Evolutionary conservation across 2,329 filamentous ascomycete genomes (phyloP).

Genomic region (Penicillium griseofulvum): DNA sequence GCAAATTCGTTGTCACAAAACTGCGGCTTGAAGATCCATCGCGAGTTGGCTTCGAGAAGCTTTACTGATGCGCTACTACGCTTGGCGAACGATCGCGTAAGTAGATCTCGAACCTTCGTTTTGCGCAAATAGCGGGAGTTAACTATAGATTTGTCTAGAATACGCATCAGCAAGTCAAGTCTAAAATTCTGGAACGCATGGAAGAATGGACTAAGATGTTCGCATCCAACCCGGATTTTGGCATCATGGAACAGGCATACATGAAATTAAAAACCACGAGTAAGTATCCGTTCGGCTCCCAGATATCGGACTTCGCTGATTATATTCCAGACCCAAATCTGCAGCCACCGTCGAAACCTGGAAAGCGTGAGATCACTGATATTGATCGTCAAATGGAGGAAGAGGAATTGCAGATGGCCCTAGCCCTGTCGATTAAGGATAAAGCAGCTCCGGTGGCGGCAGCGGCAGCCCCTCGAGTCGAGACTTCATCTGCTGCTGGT

Average conservation of each 20-base stretch:
- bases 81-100: slow-evolving; percentile 77
- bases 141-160: slow-evolving; percentile 51
- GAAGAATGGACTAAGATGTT: slow-evolving; percentile 97
- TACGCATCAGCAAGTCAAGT: slow-evolving; percentile 93
- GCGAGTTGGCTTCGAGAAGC: slow-evolving; percentile 83
- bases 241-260: slow-evolving; percentile 96
- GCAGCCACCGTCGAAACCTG: slow-evolving; percentile 86
- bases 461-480: slow-evolving; percentile 27
- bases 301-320: neutral
- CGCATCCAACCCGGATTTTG: slow-evolving; percentile 79
- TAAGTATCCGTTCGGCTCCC: slow-evolving; percentile 31
- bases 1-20: slow-evolving; percentile 91
- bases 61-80: slow-evolving; percentile 92
- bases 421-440: slow-evolving; percentile 89
- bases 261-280: slow-evolving; percentile 74
- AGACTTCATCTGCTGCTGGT: slow-evolving; percentile 27
- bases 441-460: slow-evolving; percentile 54
- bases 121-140: neutral
- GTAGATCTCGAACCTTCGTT: slow-evolving; percentile 6
- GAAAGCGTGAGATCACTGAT: slow-evolving; percentile 88
- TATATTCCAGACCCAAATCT: slow-evolving; percentile 75
- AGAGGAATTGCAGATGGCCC: slow-evolving; percentile 92
- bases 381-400: slow-evolving; percentile 91
- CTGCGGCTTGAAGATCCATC: slow-evolving; percentile 81
- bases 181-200: slow-evolving; percentile 96